Base-by-base conservation (phyloP, 257 asterid genomes). In the Echites panduratus region DNA sequence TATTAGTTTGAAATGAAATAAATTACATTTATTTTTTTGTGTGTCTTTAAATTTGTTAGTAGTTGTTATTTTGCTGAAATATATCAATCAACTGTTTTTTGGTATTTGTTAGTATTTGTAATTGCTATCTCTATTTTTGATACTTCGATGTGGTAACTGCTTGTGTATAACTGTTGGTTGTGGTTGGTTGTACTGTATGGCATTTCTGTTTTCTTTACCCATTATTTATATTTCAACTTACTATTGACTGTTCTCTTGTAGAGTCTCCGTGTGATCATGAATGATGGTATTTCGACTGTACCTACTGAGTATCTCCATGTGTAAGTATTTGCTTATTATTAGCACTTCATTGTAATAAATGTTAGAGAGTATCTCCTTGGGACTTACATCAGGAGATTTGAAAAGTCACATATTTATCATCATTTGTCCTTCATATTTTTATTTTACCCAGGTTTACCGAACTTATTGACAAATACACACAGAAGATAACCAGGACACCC, bases 211-310 rank as follows among this genome's bases (percentile, higher is more conserved):
- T 32, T 62, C 67, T 64, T 64, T 27, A 64, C 7, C 47, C 49
- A 20, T 64, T 64, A 17, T 27, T 38, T 64, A 38, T 64, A 38
- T 9, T 69, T 70, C 74, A 19, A 50, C 65, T 70, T 26, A 64
- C 22, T 63, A 32, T 49, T 5, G 9, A 35, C 13, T 35, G 41
- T 62, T 12, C 62, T 66, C 57, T 26, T 32, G 32, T 50, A 91
- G 97, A 85, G 95, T 81, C 96, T 94, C 71, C 98, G 98, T 65
- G 96, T 94, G 75, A 89, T 94, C 73, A 94, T 94, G 96, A 94
- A 94, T 82, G 98, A 94, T 85, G 98, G 97, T 59, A 89, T 94
- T 73, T 88, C 98, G 73, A 84, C 96, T 5, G 84, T 94, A 79
- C 98, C 98, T 53, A 86, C 90, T 70, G 86, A 89, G 75, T 89